Evolutionary conservation across 164 flowering plant genomes (phyloP).

Genomic region (Magnolia sinica): DNA sequence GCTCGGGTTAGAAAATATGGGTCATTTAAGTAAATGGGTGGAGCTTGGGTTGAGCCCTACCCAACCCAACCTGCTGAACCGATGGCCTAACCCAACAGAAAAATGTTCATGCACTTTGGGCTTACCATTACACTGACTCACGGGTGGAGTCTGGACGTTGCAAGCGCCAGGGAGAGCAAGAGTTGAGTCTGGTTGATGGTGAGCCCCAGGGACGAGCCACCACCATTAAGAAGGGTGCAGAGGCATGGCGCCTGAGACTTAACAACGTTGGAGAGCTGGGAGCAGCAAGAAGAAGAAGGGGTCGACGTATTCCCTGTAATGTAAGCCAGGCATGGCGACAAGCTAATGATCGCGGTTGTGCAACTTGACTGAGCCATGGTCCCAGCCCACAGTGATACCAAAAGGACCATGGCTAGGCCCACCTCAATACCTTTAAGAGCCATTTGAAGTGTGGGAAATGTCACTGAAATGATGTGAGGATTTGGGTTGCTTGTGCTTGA

Average conservation of each 20-base stretch:
- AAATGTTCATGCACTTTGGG: background rate
- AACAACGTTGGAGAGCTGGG: conserved; percentile 64
- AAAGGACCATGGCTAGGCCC: background rate
- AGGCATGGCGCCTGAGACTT: conserved; percentile 56
- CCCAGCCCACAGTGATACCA: conserved; percentile 4
- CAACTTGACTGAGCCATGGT: conserved; percentile 62
- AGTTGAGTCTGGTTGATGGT: conserved; percentile 65
- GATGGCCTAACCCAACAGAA: no score
- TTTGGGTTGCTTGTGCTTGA: background rate
- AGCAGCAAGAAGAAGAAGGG: conserved; percentile 65
- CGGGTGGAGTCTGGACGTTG: conserved; percentile 69
- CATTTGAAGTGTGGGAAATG: background rate
- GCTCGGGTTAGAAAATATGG: no score
- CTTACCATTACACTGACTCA: conserved; percentile 59
- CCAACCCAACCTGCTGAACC: no score
- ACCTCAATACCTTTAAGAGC: background rate
- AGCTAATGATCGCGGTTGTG: conserved; percentile 46
- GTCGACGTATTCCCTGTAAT: conserved; percentile 63
- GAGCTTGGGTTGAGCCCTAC: background rate
- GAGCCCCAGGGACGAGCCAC: conserved; percentile 39
- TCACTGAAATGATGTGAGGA: background rate
- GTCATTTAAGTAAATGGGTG: no score
- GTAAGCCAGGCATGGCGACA: conserved; percentile 73
- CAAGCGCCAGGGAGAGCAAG: conserved; percentile 61
- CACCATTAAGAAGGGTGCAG: conserved; percentile 57